A percentile compares a stretch with the other conserved stretches of the same genome.
Evolutionary conservation across 2,329 filamentous ascomycete species (phyloP).

Genomic region (Hypoxylon sp.): DNA sequence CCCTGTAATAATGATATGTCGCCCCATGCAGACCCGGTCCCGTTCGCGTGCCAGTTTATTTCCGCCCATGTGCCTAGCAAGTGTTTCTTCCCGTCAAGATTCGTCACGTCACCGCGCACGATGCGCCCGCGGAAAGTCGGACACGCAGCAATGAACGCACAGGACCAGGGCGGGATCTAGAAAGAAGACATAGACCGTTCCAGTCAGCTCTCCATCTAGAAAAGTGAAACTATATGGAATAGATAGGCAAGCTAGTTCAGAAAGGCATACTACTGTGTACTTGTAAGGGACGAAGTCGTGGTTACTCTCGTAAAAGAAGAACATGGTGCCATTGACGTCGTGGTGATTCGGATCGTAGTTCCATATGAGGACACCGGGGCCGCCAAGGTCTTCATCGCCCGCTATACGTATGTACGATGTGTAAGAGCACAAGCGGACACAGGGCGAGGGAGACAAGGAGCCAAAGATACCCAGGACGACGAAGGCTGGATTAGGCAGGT

Average conservation of each 20-base stretch:
- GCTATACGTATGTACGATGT: conserved; percentile 15
- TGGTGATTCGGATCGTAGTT: conserved; percentile 41
- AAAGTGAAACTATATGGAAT: not conserved
- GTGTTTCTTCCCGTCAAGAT: conserved; percentile 41
- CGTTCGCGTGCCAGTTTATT: conserved; percentile 42
- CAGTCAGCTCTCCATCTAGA: not conserved
- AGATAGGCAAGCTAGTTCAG: not conserved
- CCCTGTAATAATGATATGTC: conserved; percentile 48
- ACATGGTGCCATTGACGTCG: conserved; percentile 42
- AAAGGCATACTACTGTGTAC: conserved; percentile 33
- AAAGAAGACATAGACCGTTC: not conserved
- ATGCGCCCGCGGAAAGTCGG: conserved; percentile 44
- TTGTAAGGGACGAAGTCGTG: conserved; percentile 46
- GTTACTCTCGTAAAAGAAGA: conserved; percentile 44
- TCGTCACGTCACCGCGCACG: conserved; percentile 37
- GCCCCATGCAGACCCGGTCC: conserved; percentile 41
- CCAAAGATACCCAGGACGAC: not conserved
- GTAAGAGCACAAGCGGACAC: not conserved
- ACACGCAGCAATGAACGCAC: conserved; percentile 40
- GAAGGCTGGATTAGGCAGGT: not conserved
- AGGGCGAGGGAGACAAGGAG: not conserved
- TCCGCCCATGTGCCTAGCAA: conserved; percentile 46
- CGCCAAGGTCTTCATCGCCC: conserved; percentile 41
- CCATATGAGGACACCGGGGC: conserved; percentile 41
- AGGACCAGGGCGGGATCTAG: conserved; percentile 42